Base-by-base conservation (phyloP, 2,329 filamentous ascomycete species). In the Scytalidium sp. region DNA sequence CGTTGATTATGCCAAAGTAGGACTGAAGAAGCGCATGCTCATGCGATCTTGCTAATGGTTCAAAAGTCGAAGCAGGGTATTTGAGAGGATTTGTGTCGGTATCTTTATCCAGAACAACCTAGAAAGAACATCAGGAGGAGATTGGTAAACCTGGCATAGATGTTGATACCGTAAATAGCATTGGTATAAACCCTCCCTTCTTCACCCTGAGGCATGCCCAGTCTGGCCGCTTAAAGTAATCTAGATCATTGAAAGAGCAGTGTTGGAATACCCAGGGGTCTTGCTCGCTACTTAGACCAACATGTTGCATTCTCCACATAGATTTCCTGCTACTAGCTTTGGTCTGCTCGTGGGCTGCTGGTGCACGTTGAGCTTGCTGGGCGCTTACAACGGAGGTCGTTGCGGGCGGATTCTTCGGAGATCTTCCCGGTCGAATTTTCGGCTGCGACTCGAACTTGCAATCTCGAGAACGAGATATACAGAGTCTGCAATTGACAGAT, bases 281-380 rank as follows among this genome's bases (percentile, higher is more conserved):
- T 40, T 60, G 59, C 49, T 61, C 59, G 39, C 59, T 56, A 50
- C 58, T 60, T 19, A 58, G 46, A 3, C 59, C 59, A 10, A 60
- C 59, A 41, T 60, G 58, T 19, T 61, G 58, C 55, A 58, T 44
- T 56, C 56, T 21, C 41, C 45, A 29, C 32, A 19, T 36, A 39
- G 42, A 11, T 10, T 49, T 17, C 23, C 22, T 9, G 36, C 9
- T 6, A 19, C 23, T 17, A 32, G 15, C 43, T 39, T n/a, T 46
- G 25, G 15, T 32, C 25, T 32, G 13, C 43, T 27, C 15, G 17
- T 15, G 32, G 32, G 32, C 17, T 36, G 32, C 32, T n/a, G 15
- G 32, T 15, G 17, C 32, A 20, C 7, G 9, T 20, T 21, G 43
- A 25, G 19, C 25, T 45, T 27, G 43, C 25, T 22, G 15, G n/a